Evolutionary conservation across 1,139 yeast species (phyloP).

Genomic region (Meyerozyma smithsonii): DNA sequence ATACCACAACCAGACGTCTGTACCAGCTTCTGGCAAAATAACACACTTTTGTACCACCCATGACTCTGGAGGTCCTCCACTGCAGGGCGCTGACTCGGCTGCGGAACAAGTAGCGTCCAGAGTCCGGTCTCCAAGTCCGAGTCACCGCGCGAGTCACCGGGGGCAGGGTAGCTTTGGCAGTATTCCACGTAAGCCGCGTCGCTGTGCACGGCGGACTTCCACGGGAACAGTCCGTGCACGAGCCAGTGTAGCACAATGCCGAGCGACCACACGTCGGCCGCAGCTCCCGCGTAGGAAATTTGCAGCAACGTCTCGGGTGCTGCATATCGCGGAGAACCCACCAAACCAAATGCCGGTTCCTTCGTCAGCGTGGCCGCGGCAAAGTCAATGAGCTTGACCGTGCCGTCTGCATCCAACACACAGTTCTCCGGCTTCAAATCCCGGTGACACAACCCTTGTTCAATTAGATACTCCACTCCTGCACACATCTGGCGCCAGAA

Average conservation of each 20-base stretch:
- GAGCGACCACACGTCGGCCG: conserved; percentile 47
- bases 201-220: conserved; percentile 30
- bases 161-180: neutral
- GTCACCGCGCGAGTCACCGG: neutral
- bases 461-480: conserved; percentile 33
- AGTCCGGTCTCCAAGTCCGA: conserved; percentile 1
- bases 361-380: conserved; percentile 20
- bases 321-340: conserved; percentile 41
- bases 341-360: conserved; percentile 37
- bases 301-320: conserved; percentile 44
- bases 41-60: conserved; percentile 1
- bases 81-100: conserved; percentile 3
- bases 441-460: conserved; percentile 30
- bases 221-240: conserved; percentile 22
- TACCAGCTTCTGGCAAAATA: neutral
- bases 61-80: neutral
- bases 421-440: conserved; percentile 40
- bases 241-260: conserved; percentile 38
- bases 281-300: conserved; percentile 36
- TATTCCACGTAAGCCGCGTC: conserved; percentile 15
- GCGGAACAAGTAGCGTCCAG: neutral
- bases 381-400: conserved; percentile 38
- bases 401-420: conserved; percentile 19
- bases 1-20: neutral
- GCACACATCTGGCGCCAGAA: conserved; percentile 30